Conservation (phyloP, 768 basidiomycete genomes). For the Erythrobasidium yunnanense region DNA sequence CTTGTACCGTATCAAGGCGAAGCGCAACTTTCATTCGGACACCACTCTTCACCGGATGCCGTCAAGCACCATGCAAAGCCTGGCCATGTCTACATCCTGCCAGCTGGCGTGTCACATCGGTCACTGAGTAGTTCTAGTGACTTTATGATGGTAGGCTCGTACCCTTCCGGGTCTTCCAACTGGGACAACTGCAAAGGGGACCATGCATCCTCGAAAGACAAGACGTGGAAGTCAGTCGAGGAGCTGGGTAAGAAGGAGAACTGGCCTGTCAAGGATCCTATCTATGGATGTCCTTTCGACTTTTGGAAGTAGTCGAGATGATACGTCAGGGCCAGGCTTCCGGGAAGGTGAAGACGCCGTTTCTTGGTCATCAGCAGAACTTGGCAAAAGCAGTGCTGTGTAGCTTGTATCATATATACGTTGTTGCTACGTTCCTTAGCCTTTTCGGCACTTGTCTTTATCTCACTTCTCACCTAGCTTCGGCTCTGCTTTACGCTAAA, state of each 20-base stretch:
- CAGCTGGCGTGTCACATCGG: conserved; percentile 4
- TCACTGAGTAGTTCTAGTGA: conserved; percentile 2
- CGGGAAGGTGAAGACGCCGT: too few species aligned
- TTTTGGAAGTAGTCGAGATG: conserved; percentile 13
- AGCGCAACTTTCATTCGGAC: conserved; percentile 11
- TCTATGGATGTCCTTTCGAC: neutral
- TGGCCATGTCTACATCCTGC: conserved; percentile 13
- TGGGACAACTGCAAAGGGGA: conserved; percentile 16
- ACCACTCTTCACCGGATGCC: conserved; percentile 2
- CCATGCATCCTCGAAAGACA: neutral
- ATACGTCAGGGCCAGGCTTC: too few species aligned
- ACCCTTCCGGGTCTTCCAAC: neutral
- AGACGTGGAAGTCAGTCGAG: conserved; percentile 1
- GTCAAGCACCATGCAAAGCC: neutral
- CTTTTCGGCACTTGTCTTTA: too few species aligned
- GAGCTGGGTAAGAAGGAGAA: neutral
- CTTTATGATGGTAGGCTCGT: conserved; percentile 17
- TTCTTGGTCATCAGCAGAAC: neutral
- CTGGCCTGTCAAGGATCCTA: conserved; percentile 7
- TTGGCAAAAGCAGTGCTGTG: too few species aligned
- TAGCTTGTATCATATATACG: too few species aligned
- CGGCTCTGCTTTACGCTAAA: too few species aligned
- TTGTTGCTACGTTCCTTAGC: too few species aligned
- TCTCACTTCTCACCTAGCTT: too few species aligned
- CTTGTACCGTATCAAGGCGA: conserved; percentile 8